Evolutionary conservation across 2,329 filamentous ascomycete genomes (phyloP).

Genomic region (Cladosporium phlei): DNA sequence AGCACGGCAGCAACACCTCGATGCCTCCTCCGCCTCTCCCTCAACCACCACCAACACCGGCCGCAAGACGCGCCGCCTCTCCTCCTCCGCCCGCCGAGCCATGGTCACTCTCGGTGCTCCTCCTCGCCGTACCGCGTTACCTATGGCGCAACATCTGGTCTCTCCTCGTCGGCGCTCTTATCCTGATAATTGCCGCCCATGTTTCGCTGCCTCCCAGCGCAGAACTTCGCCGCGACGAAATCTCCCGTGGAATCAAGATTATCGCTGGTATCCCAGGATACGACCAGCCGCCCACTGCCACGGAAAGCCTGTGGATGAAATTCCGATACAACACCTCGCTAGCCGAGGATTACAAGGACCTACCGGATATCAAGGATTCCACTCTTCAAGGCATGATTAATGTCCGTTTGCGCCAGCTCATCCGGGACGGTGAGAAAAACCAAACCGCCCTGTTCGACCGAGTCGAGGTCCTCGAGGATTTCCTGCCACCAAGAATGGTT

Average conservation of each 20-base stretch:
- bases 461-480: conserved; percentile 35
- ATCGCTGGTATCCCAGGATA: background rate
- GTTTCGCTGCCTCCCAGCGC: background rate
- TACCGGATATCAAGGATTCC: background rate
- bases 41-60: background rate
- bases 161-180: conserved; percentile 1
- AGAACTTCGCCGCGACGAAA: conserved; percentile 2
- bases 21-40: background rate
- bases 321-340: background rate
- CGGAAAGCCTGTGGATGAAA: conserved; percentile 4
- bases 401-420: background rate
- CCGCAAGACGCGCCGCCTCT: background rate
- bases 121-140: conserved; percentile 12
- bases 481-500: conserved; percentile 55
- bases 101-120: conserved; percentile 2
- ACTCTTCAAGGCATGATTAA: background rate
- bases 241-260: conserved; percentile 5
- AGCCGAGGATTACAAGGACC: background rate
- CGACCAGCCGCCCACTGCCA: conserved; percentile 2
- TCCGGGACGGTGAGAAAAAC: background rate
- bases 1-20: background rate
- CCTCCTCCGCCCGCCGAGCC: background rate
- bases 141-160: conserved; percentile 14
- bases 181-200: background rate
- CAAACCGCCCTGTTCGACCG: conserved; percentile 10